Evolutionary conservation across 2,329 filamentous ascomycete genomes (phyloP).

Genomic region (Phoma herbarum): DNA sequence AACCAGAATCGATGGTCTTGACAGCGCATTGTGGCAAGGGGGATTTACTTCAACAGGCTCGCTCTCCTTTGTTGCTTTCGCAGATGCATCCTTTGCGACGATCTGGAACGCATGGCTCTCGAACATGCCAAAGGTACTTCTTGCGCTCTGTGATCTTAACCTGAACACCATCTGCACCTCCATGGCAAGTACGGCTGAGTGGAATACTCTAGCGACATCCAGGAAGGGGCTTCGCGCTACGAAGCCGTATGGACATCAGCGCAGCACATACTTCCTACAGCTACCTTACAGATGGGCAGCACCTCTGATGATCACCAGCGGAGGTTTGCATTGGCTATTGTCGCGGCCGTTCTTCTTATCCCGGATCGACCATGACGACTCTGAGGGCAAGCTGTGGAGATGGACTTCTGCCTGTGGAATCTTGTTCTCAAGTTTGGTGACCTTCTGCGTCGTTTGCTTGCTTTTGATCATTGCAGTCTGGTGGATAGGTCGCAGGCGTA

Average conservation of each 20-base stretch:
- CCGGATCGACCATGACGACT: not conserved
- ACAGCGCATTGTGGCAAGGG: not conserved
- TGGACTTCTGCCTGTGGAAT: not conserved
- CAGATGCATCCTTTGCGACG: not conserved
- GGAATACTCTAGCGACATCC: constrained; percentile 47
- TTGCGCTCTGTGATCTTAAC: constrained; percentile 57
- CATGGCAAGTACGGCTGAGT: constrained; percentile 60
- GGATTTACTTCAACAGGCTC: not conserved
- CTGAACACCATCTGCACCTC: constrained; percentile 58
- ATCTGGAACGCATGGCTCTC: constrained; percentile 48
- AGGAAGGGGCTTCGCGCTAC: constrained; percentile 52
- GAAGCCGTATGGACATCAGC: constrained; percentile 40
- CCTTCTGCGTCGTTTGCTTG: constrained; percentile 72
- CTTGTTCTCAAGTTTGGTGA: not conserved
- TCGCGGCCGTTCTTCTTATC: constrained; percentile 55
- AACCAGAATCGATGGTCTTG: not conserved
- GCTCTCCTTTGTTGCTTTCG: not conserved
- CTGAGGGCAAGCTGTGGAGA: not conserved
- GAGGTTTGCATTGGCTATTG: constrained; percentile 54
- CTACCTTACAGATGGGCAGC: constrained; percentile 51
- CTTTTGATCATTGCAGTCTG: constrained; percentile 71
- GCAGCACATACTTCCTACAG: constrained; percentile 53
- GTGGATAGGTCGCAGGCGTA: not conserved
- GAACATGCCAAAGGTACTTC: constrained; percentile 59
- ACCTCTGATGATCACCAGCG: constrained; percentile 47